These are phyloP conservation scores for Cicer yamashitae DNA, from an alignment of 306 rosid species.

Conservation along the genomic window DNA sequence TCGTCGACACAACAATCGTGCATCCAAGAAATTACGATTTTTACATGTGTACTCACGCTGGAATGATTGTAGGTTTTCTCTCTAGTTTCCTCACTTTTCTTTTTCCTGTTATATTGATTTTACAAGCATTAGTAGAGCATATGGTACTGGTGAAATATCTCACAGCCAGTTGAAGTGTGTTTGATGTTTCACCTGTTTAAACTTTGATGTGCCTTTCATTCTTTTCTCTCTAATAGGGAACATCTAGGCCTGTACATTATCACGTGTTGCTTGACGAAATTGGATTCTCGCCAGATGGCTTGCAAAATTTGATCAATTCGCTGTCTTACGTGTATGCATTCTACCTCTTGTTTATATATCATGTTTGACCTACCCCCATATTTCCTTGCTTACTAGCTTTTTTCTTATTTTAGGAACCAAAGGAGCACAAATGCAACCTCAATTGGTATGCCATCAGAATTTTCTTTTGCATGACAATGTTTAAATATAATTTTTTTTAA, in stretches of 20 bases:
- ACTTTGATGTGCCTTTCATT: constrained; percentile 11
- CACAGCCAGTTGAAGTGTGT: constrained; percentile 15
- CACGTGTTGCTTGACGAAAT: constrained; percentile 90
- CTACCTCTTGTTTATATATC: constrained; percentile 24
- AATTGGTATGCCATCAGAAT: constrained; percentile 55
- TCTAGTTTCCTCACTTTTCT: constrained; percentile 1
- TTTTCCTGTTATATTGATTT: neutral
- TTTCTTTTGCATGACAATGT: constrained; percentile 15
- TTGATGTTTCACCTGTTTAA: neutral
- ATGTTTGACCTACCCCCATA: neutral
- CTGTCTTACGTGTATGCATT: constrained; percentile 81
- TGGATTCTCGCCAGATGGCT: constrained; percentile 81
- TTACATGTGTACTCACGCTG: constrained; percentile 89
- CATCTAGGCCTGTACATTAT: constrained; percentile 87
- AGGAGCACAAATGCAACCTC: constrained; percentile 83
- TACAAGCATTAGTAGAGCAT: constrained; percentile 23
- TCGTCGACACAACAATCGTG: constrained; percentile 76
- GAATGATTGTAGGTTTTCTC: constrained; percentile 67
- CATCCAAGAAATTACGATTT: constrained; percentile 87
- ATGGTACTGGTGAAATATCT: constrained; percentile 24
- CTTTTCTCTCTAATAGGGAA: constrained; percentile 64
- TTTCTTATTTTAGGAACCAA: constrained; percentile 71
- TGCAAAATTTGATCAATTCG: constrained; percentile 79
- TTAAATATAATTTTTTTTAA: neutral
- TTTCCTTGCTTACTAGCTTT: constrained; percentile 4